A percentile compares a stretch with the other conserved stretches of the same genome.
These are phyloP conservation scores for Fraxinus ornus DNA, from an alignment of 305 asterid genomes.

Conservation along the genomic window DNA sequence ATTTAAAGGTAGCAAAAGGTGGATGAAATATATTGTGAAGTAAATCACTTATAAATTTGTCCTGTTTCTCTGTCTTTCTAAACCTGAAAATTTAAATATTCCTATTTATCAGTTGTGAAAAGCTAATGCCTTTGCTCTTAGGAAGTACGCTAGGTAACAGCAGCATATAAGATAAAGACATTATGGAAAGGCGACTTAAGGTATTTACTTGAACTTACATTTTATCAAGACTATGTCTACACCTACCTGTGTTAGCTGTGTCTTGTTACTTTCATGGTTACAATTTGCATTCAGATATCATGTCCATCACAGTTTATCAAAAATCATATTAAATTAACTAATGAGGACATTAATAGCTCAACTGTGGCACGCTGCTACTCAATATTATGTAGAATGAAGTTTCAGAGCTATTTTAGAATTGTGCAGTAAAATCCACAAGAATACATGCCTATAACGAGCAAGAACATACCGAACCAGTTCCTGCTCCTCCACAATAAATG, in stretches of 20 bases:
- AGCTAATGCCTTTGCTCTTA: background rate
- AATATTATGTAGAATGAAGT: background rate
- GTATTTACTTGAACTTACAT: background rate
- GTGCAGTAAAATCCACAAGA: conserved; percentile 9
- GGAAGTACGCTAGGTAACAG: background rate
- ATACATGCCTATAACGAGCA: background rate
- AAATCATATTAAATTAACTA: background rate
- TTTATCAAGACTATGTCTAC: background rate
- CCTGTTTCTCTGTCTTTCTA: background rate
- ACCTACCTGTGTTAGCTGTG: background rate
- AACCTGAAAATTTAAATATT: background rate
- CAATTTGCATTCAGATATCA: background rate
- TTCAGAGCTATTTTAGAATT: background rate
- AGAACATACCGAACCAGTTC: conserved; percentile 84
- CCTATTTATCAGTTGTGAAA: background rate
- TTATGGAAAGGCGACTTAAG: background rate
- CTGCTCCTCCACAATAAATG: conserved; percentile 91
- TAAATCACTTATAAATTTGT: background rate
- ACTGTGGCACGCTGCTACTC: background rate
- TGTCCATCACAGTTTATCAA: background rate
- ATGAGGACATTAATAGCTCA: background rate
- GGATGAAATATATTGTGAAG: background rate
- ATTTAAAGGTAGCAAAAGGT: background rate
- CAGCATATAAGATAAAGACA: background rate
- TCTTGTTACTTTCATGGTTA: background rate